Conservation (phyloP, 441 rosid genomes). For the Lepidium campestre region DNA sequence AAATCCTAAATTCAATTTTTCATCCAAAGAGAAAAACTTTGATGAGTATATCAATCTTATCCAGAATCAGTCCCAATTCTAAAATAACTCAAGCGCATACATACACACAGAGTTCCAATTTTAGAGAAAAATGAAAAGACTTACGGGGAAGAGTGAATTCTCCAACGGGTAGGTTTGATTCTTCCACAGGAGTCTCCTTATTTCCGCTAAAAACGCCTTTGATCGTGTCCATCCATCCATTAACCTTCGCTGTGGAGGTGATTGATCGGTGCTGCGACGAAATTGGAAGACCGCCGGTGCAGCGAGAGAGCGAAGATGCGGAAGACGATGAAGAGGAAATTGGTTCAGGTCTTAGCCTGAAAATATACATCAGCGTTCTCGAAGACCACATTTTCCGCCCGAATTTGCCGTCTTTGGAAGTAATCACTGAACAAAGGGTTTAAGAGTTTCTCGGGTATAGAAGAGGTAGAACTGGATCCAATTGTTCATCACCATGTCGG, state of each 20-base stretch:
- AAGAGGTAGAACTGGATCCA: neutral
- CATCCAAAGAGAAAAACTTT: neutral
- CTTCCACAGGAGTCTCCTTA: slow-evolving; percentile 38
- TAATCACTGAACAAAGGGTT: slow-evolving; percentile 12
- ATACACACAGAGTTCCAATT: neutral
- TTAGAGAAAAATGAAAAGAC: slow-evolving; percentile 1
- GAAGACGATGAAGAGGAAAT: slow-evolving; percentile 8
- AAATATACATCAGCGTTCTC: slow-evolving; percentile 6
- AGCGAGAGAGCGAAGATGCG: slow-evolving; percentile 1
- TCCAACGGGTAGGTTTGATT: slow-evolving; percentile 31
- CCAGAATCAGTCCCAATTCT: neutral
- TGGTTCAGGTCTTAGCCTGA: slow-evolving; percentile 8
- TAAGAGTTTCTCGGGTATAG: slow-evolving; percentile 1
- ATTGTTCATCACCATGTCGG: slow-evolving; percentile 2
- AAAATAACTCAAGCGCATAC: neutral
- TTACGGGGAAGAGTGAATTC: slow-evolving; percentile 74
- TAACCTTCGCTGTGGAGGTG: slow-evolving; percentile 44
- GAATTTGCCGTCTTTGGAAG: neutral
- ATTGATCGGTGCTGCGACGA: slow-evolving; percentile 46
- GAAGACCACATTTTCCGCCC: slow-evolving; percentile 18
- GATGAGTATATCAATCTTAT: neutral
- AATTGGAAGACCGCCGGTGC: neutral
- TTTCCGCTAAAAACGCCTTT: slow-evolving; percentile 80
- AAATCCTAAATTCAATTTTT: slow-evolving; percentile 35
- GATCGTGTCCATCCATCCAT: slow-evolving; percentile 75